Base-by-base conservation (phyloP, 1,284 basidiomycete species). In the Marasmius sp. region DNA sequence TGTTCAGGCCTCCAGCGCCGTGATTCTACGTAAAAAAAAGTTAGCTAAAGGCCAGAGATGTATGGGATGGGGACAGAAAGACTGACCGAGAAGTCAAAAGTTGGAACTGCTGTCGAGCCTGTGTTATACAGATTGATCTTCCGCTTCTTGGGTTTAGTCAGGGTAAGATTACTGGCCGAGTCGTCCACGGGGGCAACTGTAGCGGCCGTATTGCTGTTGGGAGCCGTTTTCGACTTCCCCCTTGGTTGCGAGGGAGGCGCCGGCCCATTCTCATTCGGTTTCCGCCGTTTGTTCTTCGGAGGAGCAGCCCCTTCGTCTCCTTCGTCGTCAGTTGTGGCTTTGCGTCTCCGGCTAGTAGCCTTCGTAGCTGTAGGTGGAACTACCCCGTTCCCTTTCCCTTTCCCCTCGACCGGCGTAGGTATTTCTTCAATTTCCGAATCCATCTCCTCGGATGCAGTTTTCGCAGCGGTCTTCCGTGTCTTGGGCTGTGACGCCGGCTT, bases 101-200 rank as follows among this genome's bases (percentile, higher is more conserved):
- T 69, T 59, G 73, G 70, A 36, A 64, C 66, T 37, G 66, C 62
- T 3, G 70, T 14, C 77, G 72, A n/a, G 70, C 60, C 0, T 79
- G 70, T 68, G 48, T 60, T 67, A 67, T 86, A 87, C 27, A 88
- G 66, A 63, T 83, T 85, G 64, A 89, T 83, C 72, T 83, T 87
- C 66, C 84, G 79, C 72, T 85, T 88, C 75, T 82, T 84, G 2
- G 52, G 49, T 6, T 58, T 58, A 14, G 34, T 36, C 8, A 18
- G 16, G n/a, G 57, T 20, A 18, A 58, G 43, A 47, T 37, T 58
- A 11, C 43, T 39, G 7, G 57, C 57, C 43, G 43, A 57, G 33
- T 22, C 55, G 27, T 53, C 58, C 3, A 41, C 54, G 6, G 53
- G 58, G n/a, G 59, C 58, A 20, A 51, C 64, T n/a, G 56, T 57